Conservation (phyloP, 2,329 filamentous ascomycete genomes). For the Pleomassaria siparia region DNA sequence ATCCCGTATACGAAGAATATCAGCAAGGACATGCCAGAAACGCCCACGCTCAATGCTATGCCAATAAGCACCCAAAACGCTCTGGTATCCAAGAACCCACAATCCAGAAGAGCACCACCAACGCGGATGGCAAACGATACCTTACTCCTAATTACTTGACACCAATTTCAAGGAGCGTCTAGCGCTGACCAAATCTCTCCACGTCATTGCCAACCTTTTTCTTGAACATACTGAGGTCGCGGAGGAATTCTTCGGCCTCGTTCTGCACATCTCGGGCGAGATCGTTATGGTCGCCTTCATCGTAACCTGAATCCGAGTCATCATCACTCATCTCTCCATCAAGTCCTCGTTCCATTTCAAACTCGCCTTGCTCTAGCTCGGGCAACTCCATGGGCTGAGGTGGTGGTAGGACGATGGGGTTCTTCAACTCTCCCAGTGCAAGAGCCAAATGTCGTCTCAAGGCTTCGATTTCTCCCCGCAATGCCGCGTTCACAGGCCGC, state of each 20-base stretch:
- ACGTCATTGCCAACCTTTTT: constrained; percentile 85
- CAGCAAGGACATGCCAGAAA: constrained; percentile 15
- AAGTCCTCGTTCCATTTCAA: constrained; percentile 10
- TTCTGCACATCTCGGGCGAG: constrained; percentile 69
- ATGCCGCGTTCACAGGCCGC: constrained; percentile 59
- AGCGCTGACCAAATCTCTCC: constrained; percentile 55
- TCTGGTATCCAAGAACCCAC: constrained; percentile 4
- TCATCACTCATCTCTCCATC: constrained; percentile 32
- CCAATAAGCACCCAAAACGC: constrained; percentile 11
- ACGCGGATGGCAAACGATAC: neutral
- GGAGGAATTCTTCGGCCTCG: constrained; percentile 81
- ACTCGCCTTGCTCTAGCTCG: constrained; percentile 36
- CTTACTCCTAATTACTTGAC: neutral
- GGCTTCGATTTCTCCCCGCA: constrained; percentile 73
- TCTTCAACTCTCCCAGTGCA: constrained; percentile 81
- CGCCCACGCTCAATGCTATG: constrained; percentile 38
- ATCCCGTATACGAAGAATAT: too few species aligned
- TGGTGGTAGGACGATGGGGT: constrained; percentile 72
- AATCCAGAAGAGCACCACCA: constrained; percentile 1
- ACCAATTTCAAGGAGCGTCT: constrained; percentile 24
- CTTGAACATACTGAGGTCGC: constrained; percentile 77
- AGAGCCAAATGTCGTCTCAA: constrained; percentile 84
- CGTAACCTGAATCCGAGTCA: constrained; percentile 55
- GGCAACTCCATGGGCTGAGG: constrained; percentile 23
- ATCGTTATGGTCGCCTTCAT: constrained; percentile 59